A percentile compares a stretch with the other conserved stretches of the same genome.
Conservation (phyloP, 371 early-diverging fungal genomes). For the Mucor lusitanicus region DNA sequence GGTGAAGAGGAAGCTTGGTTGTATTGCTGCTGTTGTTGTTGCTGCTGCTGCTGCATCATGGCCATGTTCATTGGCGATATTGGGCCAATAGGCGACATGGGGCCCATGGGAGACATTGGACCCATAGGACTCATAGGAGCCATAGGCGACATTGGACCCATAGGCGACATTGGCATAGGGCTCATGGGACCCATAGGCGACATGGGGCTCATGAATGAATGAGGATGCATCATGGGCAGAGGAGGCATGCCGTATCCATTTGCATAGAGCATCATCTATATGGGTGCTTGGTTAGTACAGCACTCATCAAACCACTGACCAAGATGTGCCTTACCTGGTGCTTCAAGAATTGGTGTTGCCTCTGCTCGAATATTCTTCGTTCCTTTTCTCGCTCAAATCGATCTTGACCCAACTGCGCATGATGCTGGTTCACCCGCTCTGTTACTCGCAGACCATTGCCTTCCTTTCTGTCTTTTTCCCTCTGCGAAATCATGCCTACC, state of each 20-base stretch:
- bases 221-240: slow-evolving; percentile 32
- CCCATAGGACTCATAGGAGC: slow-evolving; percentile 10
- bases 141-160: slow-evolving; percentile 23
- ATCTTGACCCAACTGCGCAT: slow-evolving; percentile 28
- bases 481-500: slow-evolving; percentile 51
- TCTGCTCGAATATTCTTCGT: slow-evolving; percentile 46
- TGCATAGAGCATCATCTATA: slow-evolving; percentile 48
- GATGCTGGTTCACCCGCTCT: slow-evolving; percentile 42
- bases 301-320: background rate
- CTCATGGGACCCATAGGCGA: slow-evolving; percentile 28
- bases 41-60: slow-evolving; percentile 10
- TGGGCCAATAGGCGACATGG: slow-evolving; percentile 7
- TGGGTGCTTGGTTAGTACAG: background rate
- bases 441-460: slow-evolving; percentile 35
- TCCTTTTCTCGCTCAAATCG: slow-evolving; percentile 50
- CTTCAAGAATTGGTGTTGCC: slow-evolving; percentile 49
- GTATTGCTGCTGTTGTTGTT: slow-evolving; percentile 6
- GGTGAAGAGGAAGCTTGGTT: slow-evolving; percentile 5
- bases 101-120: slow-evolving; percentile 10
- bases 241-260: slow-evolving; percentile 34
- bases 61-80: slow-evolving; percentile 10
- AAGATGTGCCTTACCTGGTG: slow-evolving; percentile 44
- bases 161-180: slow-evolving; percentile 26
- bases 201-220: slow-evolving; percentile 27
- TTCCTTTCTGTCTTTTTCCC: slow-evolving; percentile 46